Conservation (phyloP, 352 stramenopile species). For the Phytophthora colocasiae region DNA sequence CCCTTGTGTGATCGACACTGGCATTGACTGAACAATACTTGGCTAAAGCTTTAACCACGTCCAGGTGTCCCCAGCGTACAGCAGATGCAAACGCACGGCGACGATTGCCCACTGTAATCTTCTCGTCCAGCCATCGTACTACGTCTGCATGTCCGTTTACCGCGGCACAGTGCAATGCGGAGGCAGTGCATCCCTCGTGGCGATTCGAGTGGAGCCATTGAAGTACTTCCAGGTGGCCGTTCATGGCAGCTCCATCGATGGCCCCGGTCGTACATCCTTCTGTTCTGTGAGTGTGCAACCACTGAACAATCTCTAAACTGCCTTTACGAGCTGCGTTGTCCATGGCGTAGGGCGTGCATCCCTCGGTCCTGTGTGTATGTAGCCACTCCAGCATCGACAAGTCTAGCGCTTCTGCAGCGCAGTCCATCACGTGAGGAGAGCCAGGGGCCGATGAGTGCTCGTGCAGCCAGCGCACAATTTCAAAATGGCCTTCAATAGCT, state of each 20-base stretch:
- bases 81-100: constrained; percentile 36
- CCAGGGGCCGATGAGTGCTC: constrained; percentile 36
- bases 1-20: constrained; percentile 7
- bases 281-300: constrained; percentile 33
- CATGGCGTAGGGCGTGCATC: constrained; percentile 49
- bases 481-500: constrained; percentile 50
- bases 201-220: constrained; percentile 41
- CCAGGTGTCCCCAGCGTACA: constrained; percentile 38
- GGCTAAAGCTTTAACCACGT: constrained; percentile 36
- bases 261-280: constrained; percentile 41
- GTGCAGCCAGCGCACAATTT: constrained; percentile 45
- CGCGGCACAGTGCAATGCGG: constrained; percentile 39
- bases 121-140: constrained; percentile 35
- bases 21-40: constrained; percentile 33
- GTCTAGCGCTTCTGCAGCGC: constrained; percentile 38
- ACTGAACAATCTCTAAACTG: constrained; percentile 42
- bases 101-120: constrained; percentile 24
- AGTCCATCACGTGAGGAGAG: constrained; percentile 49
- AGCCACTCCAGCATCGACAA: constrained; percentile 49
- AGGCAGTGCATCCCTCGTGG: constrained; percentile 36
- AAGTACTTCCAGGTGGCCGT: constrained; percentile 41
- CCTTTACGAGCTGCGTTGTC: constrained; percentile 42
- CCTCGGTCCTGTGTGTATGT: constrained; percentile 38
- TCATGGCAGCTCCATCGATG: constrained; percentile 43
- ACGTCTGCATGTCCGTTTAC: constrained; percentile 33